phyloP scores from a whole-genome alignment of 306 rosid genomes.

The Lotus japonicus region DNA sequence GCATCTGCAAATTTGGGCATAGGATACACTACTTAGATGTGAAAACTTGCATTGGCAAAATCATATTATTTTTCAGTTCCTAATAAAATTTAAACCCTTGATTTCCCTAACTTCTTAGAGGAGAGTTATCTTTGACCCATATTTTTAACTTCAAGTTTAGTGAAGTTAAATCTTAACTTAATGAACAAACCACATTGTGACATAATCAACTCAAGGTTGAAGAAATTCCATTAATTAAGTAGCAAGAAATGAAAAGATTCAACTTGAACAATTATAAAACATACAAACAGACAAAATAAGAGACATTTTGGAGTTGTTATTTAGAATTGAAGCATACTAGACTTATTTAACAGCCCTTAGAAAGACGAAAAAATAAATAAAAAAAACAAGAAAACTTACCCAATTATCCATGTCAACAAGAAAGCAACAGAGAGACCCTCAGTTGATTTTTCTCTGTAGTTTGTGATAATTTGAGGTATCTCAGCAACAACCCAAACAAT shows the following conservation, averaged over 20 bases:
- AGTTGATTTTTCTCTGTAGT: conserved; percentile 46
- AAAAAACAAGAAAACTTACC: conserved; percentile 29
- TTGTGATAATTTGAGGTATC: conserved; percentile 68
- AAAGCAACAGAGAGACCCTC: conserved; percentile 58
- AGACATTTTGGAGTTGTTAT: neutral
- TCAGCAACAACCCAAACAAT: conserved; percentile 61
- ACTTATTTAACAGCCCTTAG: neutral
- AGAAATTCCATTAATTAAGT: neutral
- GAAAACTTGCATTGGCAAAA: neutral
- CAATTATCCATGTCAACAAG: conserved; percentile 66
- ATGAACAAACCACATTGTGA: neutral
- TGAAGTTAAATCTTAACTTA: too few species aligned
- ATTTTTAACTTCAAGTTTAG: too few species aligned
- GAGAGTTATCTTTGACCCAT: neutral
- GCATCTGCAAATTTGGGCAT: neutral
- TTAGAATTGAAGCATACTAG: neutral
- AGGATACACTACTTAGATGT: neutral
- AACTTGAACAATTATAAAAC: neutral
- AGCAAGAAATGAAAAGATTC: neutral
- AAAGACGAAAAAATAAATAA: neutral
- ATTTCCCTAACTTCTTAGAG: neutral
- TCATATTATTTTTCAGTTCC: neutral
- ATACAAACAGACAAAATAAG: neutral
- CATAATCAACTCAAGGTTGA: neutral
- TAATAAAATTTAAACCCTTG: neutral